Percentiles rank a stretch among this genome's conserved stretches.
Evolutionary conservation across 108 stramenopile genomes (phyloP).

Genomic region (Parmales sp.): DNA sequence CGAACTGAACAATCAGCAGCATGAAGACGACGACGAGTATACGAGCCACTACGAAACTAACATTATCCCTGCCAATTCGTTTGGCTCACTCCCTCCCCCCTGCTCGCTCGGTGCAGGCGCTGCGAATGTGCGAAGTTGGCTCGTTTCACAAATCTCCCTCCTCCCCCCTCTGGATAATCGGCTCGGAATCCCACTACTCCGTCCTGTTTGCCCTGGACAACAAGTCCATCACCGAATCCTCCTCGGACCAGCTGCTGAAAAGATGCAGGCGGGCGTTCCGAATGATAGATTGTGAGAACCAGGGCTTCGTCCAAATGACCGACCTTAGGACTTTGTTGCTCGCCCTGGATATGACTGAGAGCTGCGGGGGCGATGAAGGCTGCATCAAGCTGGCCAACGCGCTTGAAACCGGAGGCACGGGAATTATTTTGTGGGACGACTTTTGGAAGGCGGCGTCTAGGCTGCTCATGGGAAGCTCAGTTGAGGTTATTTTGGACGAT

Average conservation of each 20-base stretch:
- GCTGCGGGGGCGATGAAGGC: slow-evolving; percentile 35
- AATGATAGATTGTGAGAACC: slow-evolving; percentile 52
- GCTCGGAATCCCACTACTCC: slow-evolving; percentile 64
- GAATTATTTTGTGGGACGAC: slow-evolving; percentile 70
- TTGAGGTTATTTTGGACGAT: background rate
- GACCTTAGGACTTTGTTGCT: slow-evolving; percentile 40
- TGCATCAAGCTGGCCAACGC: slow-evolving; percentile 43
- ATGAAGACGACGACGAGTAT: too few relatives aligned
- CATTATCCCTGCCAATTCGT: too few relatives aligned
- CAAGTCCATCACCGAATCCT: slow-evolving; percentile 42
- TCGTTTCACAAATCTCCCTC: slow-evolving; percentile 62
- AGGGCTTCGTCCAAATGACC: slow-evolving; percentile 50
- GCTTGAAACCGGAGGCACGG: slow-evolving; percentile 53
- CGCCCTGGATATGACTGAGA: slow-evolving; percentile 32
- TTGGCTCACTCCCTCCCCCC: too few relatives aligned
- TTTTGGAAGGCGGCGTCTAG: slow-evolving; percentile 45
- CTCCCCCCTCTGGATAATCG: slow-evolving; percentile 76
- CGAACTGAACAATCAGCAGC: too few relatives aligned
- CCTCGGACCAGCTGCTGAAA: slow-evolving; percentile 54
- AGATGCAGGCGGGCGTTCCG: slow-evolving; percentile 65
- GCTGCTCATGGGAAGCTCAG: background rate
- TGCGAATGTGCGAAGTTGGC: slow-evolving; percentile 67
- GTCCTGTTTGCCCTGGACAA: slow-evolving; percentile 62
- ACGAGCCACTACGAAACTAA: too few relatives aligned
- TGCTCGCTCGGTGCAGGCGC: too few relatives aligned